Conservation (phyloP, 2,329 filamentous ascomycete genomes). For the Colletotrichum lindemuthianum region DNA sequence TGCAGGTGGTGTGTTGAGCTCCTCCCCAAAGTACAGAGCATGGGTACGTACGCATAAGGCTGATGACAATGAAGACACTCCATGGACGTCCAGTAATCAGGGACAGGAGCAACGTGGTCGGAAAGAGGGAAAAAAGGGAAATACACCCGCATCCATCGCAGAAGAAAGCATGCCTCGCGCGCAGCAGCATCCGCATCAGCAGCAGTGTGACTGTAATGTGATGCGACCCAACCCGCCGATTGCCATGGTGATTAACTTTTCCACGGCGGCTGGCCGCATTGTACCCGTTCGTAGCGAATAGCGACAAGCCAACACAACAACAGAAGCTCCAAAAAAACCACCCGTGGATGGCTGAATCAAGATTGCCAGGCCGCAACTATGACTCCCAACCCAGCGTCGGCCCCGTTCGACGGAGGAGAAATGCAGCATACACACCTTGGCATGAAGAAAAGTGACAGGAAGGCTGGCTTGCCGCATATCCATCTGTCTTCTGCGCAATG, state of each 20-base stretch:
- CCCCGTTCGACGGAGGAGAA: no score
- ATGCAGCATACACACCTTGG: no score
- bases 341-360: background rate
- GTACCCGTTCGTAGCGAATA: conserved; percentile 26
- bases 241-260: conserved; percentile 21
- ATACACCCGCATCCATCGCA: conserved; percentile 8
- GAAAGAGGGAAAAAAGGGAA: background rate
- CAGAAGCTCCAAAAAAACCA: conserved; percentile 13
- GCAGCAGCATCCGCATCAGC: no score
- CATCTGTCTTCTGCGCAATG: no score
- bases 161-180: background rate
- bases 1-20: no score
- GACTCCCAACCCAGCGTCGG: no score
- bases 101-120: conserved; percentile 9
- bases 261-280: conserved; percentile 16
- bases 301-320: conserved; percentile 31
- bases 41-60: conserved; percentile 5
- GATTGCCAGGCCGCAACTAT: no score
- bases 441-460: no score
- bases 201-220: no score
- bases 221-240: background rate
- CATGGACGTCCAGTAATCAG: background rate
- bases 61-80: background rate
- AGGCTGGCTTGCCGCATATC: no score
- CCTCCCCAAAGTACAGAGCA: no score